These are phyloP conservation scores for Polygonum maritimum DNA, from an alignment of 148 eudicot genomes.

Conservation along the genomic window DNA sequence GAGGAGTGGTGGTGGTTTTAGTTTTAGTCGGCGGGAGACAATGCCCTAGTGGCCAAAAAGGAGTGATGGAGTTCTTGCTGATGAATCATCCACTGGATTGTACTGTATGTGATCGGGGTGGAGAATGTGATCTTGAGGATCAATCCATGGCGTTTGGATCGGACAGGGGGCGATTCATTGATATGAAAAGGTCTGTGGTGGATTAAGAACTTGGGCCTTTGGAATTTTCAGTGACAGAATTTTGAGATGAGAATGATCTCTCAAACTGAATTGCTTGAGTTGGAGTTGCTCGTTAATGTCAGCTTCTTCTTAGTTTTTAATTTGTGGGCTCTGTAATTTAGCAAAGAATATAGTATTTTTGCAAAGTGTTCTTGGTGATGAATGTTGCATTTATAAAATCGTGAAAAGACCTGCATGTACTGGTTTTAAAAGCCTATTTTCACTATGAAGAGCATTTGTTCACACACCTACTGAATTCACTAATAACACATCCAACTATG, in stretches of 20 bases:
- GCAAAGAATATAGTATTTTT: background rate
- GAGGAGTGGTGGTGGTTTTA: background rate
- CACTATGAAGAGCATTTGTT: background rate
- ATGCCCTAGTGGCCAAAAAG: conserved; percentile 78
- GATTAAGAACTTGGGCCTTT: conserved; percentile 91
- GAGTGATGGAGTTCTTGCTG: conserved; percentile 94
- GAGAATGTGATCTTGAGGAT: conserved; percentile 99
- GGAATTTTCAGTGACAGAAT: background rate
- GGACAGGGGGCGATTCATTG: conserved; percentile 94
- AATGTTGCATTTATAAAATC: background rate
- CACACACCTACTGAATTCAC: too few relatives aligned
- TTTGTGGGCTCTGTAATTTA: background rate
- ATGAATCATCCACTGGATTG: conserved; percentile 99
- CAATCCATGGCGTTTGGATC: conserved; percentile 99
- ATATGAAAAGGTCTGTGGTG: conserved; percentile 94
- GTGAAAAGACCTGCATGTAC: background rate
- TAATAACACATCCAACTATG: too few relatives aligned
- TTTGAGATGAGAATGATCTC: conserved; percentile 1
- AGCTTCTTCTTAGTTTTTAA: background rate
- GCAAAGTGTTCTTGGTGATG: background rate
- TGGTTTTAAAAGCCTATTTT: background rate
- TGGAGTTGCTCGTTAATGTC: background rate
- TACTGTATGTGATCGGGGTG: conserved; percentile 99
- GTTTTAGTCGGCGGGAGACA: too few relatives aligned
- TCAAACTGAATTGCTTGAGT: background rate